Evolutionary conservation across 2,329 filamentous ascomycete species (phyloP), one percentile per base, ranked within the genome.

Genomic region (Coniochaeta ligniaria): DNA sequence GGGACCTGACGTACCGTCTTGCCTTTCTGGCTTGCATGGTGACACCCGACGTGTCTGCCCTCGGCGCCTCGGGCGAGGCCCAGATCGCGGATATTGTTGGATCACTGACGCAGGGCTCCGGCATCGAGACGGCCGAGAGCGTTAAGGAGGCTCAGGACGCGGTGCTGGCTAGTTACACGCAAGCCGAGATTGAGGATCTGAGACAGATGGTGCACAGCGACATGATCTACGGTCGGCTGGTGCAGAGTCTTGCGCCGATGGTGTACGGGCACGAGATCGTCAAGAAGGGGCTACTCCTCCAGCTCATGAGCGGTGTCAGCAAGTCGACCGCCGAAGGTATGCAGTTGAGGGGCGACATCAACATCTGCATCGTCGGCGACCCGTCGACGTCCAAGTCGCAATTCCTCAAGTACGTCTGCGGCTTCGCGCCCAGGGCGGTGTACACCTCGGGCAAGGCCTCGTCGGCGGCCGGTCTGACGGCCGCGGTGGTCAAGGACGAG

Each of bases 11-110:
- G 0, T 98, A 98, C 74, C 88, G 92, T 41, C 83, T 99, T 72
- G 94, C 95, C n/a, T 98, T 99, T 80, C 82, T 99, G 54, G 90
- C 93, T 41, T 97, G 92, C 74, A 98, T 98, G 92, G 89, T 97
- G 17, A 92, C 89, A 6, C 92, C 94, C 0, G 95, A 98, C 71
- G 90, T 88, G 14, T 89, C 90, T 0, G 90, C 90, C 0, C 85
- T 90, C 5, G 93, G 93, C 41, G 88, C 92, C 64, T 82, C 87
- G 54, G 82, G 88, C 9, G 88, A 85, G 59, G 89, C 89, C 3
- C 89, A 92, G 68, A 88, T 92, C 6, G 84, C 85, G 61, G 96
- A 98, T 66, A 92, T 96, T 60, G 81, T 98, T 62, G 90, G 88
- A 36, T 90, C 92, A 16, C 78, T 98, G 58, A 94, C 92, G 56